Percentiles rank a stretch among this genome's conserved stretches.
Conservation (phyloP, 2,329 filamentous ascomycete genomes). For the Chaetomium sp. region DNA sequence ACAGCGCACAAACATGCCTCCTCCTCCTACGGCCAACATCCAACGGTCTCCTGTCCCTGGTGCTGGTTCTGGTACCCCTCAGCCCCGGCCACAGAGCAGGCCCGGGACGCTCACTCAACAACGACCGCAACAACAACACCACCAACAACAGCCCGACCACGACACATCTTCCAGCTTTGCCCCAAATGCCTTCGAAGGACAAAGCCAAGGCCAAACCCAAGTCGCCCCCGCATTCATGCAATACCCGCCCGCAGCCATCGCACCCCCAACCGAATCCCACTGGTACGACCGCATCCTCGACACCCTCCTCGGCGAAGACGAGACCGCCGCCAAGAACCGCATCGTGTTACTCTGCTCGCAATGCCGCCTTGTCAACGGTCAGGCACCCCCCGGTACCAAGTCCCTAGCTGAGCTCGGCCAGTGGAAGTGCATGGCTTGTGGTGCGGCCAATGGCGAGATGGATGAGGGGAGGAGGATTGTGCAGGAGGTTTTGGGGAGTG, state of each 20-base stretch:
- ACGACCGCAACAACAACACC: conserved; percentile 22
- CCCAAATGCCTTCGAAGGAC: conserved; percentile 57
- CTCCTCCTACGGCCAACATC: conserved; percentile 59
- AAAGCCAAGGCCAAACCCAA: conserved; percentile 19
- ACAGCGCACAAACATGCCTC: conserved; percentile 32
- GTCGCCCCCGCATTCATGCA: conserved; percentile 21
- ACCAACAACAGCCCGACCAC: conserved; percentile 30
- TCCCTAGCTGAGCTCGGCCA: conserved; percentile 70
- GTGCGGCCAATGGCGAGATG: conserved; percentile 71
- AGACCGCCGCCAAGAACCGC: conserved; percentile 85
- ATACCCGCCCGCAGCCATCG: conserved; percentile 24
- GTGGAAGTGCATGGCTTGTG: conserved; percentile 88
- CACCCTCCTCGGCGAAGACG: conserved; percentile 87
- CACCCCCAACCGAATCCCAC: conserved; percentile 41
- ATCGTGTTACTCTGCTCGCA: conserved; percentile 76
- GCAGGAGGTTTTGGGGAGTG: conserved; percentile 49
- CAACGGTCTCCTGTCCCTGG: conserved; percentile 33
- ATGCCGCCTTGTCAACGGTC: conserved; percentile 89
- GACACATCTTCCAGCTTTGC: conserved; percentile 60
- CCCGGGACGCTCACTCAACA: conserved; percentile 14
- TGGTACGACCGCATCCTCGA: conserved; percentile 97
- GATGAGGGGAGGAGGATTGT: conserved; percentile 70
- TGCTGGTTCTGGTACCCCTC: conserved; percentile 28
- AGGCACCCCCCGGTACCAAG: conserved; percentile 81
- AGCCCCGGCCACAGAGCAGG: conserved; percentile 17